Conservation (phyloP, 768 basidiomycete species). For the Russula sp. region DNA sequence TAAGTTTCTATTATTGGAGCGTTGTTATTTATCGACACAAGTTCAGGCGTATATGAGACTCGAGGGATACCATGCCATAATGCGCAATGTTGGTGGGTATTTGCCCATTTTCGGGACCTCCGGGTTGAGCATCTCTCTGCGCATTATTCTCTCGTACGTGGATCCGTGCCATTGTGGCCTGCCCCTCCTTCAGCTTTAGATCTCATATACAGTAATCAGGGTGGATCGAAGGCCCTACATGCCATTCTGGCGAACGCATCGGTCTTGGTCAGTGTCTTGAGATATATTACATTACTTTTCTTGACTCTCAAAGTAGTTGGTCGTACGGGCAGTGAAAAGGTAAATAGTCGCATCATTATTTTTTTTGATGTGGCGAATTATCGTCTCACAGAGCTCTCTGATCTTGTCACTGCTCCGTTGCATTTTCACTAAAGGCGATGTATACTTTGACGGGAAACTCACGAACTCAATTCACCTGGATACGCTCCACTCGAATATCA, state of each 20-base stretch:
- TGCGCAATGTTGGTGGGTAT: no score
- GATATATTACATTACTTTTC: not conserved
- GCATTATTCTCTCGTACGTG: slow-evolving; percentile 34
- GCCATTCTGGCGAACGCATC: slow-evolving; percentile 51
- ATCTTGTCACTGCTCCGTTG: slow-evolving; percentile 48
- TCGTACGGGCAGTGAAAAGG: slow-evolving; percentile 51
- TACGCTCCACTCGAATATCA: slow-evolving; percentile 44
- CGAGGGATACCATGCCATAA: no score
- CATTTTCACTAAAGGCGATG: slow-evolving; percentile 46
- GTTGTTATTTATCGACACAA: no score
- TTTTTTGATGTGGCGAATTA: not conserved
- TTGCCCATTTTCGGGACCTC: slow-evolving; percentile 24
- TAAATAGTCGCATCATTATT: slow-evolving; percentile 14
- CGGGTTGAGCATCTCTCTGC: slow-evolving; percentile 46
- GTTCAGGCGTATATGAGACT: no score
- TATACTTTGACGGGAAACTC: slow-evolving; percentile 44
- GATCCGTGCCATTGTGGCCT: slow-evolving; percentile 35
- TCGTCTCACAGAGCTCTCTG: slow-evolving; percentile 34
- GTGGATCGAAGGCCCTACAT: slow-evolving; percentile 49
- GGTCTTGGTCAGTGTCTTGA: slow-evolving; percentile 38
- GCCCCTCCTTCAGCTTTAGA: slow-evolving; percentile 28
- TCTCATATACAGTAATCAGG: slow-evolving; percentile 23
- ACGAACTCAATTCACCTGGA: slow-evolving; percentile 45
- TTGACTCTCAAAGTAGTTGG: slow-evolving; percentile 35
- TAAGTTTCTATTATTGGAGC: no score